Evolutionary conservation across 257 asterid species (phyloP).

Genomic region (Solanum medicagineum): DNA sequence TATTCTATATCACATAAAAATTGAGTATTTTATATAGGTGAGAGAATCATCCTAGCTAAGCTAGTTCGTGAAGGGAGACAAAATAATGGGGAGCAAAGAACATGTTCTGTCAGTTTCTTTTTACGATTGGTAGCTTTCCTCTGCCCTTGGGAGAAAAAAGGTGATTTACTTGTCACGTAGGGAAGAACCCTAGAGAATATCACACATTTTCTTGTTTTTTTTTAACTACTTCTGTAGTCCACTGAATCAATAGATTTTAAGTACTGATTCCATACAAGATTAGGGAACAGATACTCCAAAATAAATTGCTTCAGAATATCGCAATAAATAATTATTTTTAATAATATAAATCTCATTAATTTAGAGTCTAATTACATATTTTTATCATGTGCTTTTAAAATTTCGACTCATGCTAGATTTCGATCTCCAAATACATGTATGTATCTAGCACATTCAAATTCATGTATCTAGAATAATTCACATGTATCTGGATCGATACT

Average conservation of each 20-base stretch:
- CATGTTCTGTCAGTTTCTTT: conserved; percentile 28
- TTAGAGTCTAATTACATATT: no score
- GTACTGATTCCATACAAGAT: neutral
- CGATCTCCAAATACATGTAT: no score
- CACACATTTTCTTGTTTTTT: neutral
- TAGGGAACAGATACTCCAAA: neutral
- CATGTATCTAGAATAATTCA: no score
- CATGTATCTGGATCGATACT: no score
- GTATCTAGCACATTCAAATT: no score
- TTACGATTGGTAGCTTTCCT: conserved; percentile 8
- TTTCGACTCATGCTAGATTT: no score
- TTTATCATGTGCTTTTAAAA: no score
- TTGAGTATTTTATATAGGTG: neutral
- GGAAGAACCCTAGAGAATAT: neutral
- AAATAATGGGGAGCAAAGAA: conserved; percentile 10
- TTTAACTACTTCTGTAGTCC: neutral
- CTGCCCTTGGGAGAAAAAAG: conserved; percentile 13
- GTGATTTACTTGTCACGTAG: neutral
- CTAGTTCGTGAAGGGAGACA: neutral
- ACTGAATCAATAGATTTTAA: neutral
- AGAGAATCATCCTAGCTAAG: neutral
- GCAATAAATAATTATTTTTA: neutral
- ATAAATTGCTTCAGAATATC: neutral
- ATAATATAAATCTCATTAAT: no score
- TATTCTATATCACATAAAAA: neutral